phyloP scores from a whole-genome alignment of 306 rosid genomes.

The Psophocarpus tetragonolobus region DNA sequence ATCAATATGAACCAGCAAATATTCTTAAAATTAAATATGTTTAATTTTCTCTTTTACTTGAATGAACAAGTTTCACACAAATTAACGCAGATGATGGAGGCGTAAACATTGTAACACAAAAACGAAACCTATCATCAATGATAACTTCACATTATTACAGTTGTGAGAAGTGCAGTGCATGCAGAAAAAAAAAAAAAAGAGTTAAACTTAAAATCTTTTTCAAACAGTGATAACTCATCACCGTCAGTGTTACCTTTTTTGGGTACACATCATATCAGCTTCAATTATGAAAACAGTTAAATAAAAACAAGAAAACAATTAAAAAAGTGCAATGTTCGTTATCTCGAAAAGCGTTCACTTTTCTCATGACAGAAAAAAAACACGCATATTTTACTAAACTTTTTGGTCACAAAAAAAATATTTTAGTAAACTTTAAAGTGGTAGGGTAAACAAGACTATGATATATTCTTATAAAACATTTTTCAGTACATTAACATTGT shows the following conservation, averaged over 20 bases:
- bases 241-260: background rate
- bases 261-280: conserved; percentile 21
- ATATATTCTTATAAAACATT: no score
- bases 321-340: conserved; percentile 23
- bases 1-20: no score
- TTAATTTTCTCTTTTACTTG: background rate
- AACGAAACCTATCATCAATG: background rate
- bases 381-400: background rate
- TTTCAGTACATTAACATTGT: no score
- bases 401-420: no score
- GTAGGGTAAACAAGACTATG: no score
- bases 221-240: conserved; percentile 13
- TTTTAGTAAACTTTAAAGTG: no score
- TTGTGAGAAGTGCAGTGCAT: conserved; percentile 4
- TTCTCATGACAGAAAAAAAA: background rate
- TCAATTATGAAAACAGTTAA: conserved; percentile 28
- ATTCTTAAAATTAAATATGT: no score
- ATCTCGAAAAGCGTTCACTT: conserved; percentile 22
- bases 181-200: no score
- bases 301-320: conserved; percentile 15
- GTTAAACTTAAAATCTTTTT: no score
- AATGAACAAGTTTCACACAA: background rate
- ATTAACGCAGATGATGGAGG: background rate
- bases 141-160: background rate
- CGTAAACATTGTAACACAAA: background rate